Base-by-base conservation (phyloP, 2,329 filamentous ascomycete genomes). In the Trichoderma breve region DNA sequence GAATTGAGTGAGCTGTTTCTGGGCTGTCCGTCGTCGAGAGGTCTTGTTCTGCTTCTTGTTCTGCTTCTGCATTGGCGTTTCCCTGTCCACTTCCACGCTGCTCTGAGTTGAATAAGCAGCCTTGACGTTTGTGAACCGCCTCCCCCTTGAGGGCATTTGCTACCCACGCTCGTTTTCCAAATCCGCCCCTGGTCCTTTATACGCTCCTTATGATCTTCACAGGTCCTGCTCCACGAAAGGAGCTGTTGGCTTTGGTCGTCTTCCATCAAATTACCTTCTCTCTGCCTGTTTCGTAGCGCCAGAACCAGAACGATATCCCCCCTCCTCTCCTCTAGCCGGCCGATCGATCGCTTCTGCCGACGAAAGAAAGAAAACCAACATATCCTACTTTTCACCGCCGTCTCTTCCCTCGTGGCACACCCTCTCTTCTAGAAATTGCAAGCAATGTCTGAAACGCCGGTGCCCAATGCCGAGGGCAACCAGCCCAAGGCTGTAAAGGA, bases 401-500 rank as follows among this genome's bases (percentile, higher is more conserved):
- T 32, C 30, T 14, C 24, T 39, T 55, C 24, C 65, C 66, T 65
- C 72, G 63, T 67, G 47, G 36, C 51, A 51, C 47, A 4, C 5
- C 1, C 61, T 62, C 62, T 51, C 65, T 70, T 55, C 47, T 60
- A 43, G n/a, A 14, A 53, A 58, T 64, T 28, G 24, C 61, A n/a
- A 53, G 79, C 72, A 72, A 82, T 82, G 80, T 76, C 78, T 72
- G 81, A 82, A 66, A 74, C 79, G 58, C 76, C 77, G 57, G 73
- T 74, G 73, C 77, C 79, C 72, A 75, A 75, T 65, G 78, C 82
- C 73, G 84, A 85, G 65, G 77, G 80, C 34, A 79, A 77, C 73
- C 83, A 83, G 55, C 78, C 82, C 64, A 82, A 82, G 75, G 87
- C 92, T 18, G 82, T 87, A 72, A 98, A 98, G 82, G 95, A 98